Conservation (phyloP, 257 asterid species). For the Penstemon davidsonii region DNA sequence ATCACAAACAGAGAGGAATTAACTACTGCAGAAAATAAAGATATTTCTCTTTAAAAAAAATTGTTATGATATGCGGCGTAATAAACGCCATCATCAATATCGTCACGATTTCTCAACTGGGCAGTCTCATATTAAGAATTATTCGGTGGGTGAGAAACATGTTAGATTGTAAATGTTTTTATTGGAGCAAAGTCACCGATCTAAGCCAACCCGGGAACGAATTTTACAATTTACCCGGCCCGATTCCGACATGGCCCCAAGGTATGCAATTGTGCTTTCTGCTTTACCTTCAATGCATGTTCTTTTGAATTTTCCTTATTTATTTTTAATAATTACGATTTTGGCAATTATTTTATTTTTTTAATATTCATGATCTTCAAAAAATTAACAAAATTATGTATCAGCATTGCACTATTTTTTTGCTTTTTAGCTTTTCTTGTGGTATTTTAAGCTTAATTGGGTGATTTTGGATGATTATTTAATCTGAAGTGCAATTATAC, state of each 20-base stretch:
- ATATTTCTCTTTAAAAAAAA: too few species aligned
- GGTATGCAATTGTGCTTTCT: constrained; percentile 36
- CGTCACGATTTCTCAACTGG: too few species aligned
- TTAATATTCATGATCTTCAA: neutral
- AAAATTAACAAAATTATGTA: neutral
- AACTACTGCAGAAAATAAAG: too few species aligned
- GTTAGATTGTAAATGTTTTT: too few species aligned
- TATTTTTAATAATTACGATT: neutral
- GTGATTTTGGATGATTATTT: neutral
- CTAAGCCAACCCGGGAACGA: constrained; percentile 44
- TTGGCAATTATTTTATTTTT: neutral
- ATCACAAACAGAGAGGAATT: too few species aligned
- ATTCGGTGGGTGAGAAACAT: too few species aligned
- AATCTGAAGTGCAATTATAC: neutral
- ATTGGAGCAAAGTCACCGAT: constrained; percentile 54
- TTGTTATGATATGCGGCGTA: too few species aligned
- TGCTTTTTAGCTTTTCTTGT: neutral
- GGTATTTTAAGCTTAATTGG: constrained; percentile 14
- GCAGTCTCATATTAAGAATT: too few species aligned
- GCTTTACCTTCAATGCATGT: neutral
- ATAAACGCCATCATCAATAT: too few species aligned
- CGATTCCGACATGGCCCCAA: constrained; percentile 83
- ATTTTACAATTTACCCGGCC: constrained; percentile 62
- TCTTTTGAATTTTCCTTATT: neutral
- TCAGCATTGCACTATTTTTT: neutral